A percentile compares a stretch with the other conserved stretches of the same genome.
Conservation (phyloP, 1,284 basidiomycete species). For the Bondarzewia mesenterica region DNA sequence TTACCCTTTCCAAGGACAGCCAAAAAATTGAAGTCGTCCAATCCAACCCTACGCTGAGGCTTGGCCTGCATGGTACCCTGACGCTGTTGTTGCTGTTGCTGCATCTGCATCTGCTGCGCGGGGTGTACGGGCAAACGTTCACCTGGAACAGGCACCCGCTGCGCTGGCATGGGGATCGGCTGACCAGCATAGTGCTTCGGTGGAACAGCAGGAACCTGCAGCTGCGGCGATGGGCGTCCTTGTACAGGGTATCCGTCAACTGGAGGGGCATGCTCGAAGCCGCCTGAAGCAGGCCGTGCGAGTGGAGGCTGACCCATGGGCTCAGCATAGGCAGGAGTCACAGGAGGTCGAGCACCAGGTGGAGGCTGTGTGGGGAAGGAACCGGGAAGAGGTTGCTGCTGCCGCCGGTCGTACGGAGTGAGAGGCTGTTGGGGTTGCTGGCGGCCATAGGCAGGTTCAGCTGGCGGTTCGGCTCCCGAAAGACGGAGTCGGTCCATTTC, state of each 20-base stretch:
- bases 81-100: constrained; percentile 16
- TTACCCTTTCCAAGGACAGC: constrained; percentile 99
- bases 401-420: constrained; percentile 7
- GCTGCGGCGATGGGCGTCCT: constrained; percentile 8
- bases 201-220: constrained; percentile 8
- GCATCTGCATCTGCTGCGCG: constrained; percentile 7
- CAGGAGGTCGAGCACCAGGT: constrained; percentile 13
- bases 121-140: constrained; percentile 19
- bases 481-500: constrained; percentile 47
- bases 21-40: constrained; percentile 99
- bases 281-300: constrained; percentile 7
- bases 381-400: constrained; percentile 13
- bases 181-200: constrained; percentile 11
- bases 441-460: constrained; percentile 1
- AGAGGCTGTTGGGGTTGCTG: constrained; percentile 8
- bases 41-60: constrained; percentile 78
- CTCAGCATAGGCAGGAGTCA: constrained; percentile 11
- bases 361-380: constrained; percentile 9
- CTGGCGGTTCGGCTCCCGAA: constrained; percentile 17
- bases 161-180: constrained; percentile 22
- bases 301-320: constrained; percentile 6
- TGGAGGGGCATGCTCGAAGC: constrained; percentile 8
- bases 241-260: constrained; percentile 5
- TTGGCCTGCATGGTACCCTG: constrained; percentile 23
- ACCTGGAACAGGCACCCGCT: constrained; percentile 28